Base-by-base conservation (phyloP, 2,329 filamentous ascomycete species). In the Myriosclerotinia curreyana region DNA sequence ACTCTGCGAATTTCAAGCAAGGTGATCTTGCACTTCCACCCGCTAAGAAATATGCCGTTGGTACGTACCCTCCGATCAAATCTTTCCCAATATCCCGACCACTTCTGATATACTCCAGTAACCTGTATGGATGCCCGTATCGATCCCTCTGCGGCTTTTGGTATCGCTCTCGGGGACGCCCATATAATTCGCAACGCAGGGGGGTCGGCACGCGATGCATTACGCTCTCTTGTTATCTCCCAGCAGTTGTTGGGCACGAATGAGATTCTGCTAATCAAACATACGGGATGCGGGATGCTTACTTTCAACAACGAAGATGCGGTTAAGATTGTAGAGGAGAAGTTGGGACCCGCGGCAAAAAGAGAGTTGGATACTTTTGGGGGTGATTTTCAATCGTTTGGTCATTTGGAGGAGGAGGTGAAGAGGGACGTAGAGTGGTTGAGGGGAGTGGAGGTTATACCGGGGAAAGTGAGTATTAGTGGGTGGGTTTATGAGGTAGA, bases 101-200 rank as follows among this genome's bases (percentile, higher is more conserved):
- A 40, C 52, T 20, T 17, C 55, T 68, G 60, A 69, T 59, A 59
- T 9, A 20, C 2, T 5, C 25, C 36, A 83, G 82, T 94, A 52
- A 90, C 89, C 0, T 95, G 91, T 76, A 95, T 95, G 90, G 90
- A 95, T 72, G 88, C 91, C 6, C 85, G 90, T 60, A 79, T 87
- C 70, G 82, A 94, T 70, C 86, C 90, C 0, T 82, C 85, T 3
- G 78, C 82, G 15, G 88, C 88, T 1, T 88, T 92, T 62, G 88
- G 87, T 11, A 87, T 93, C 64, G 78, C 82, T 25, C 82, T 91
- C 22, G 90, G 91, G 49, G 89, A 92, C 68, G 91, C 90, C 0
- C 90, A 95, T 75, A 84, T 92, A 40, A 88, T 92, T 66, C 85
- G 90, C 65, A 93, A 92, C 69, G 88, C 87, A 12, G 88, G 88